Base-by-base conservation (phyloP, 768 basidiomycete species). In the Boletus edulis region DNA sequence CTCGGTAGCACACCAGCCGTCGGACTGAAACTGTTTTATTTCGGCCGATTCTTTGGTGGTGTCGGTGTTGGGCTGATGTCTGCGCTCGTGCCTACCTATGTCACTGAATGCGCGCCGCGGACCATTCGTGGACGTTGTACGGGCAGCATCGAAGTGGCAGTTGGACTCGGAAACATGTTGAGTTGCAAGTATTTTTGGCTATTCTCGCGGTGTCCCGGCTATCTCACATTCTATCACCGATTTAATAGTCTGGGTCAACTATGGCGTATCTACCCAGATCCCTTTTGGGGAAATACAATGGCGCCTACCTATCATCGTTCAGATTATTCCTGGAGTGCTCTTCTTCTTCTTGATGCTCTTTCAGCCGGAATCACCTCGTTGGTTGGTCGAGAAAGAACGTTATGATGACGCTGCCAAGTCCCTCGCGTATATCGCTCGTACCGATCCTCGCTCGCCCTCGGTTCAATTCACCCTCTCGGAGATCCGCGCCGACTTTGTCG, bases 21-120 rank as follows among this genome's bases (percentile, higher is more conserved):
- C 3, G 71, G 66, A 15, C 59, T 74, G n/a, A 44, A 67, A 20
- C 17, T 73, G 3, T 57, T 73, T 10, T 73, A 67, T 51, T 62
- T 73, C 46, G 60, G 68, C 47, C 75, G 79, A 10, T 81, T 81
- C 70, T 58, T 83, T 0, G 70, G 75, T 6, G 83, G 81, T 17
- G 64, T 81, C 34, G 81, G 81, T 3, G 71, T 79, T 7, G 76
- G 78, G 27, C 41, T 74, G 35, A 66, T 73, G 59, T 61, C 68
- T 3, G 72, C 71, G 0, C 45, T 75, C 20, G 70, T 72, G 20
- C 75, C 75, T 2, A 65, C 70, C 0, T 75, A 75, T 24, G 67
- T 74, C 3, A 69, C 74, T 3, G 74, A 76, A 62, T 73, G 67
- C 51, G 68, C 70, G 4, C 75, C 75, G 10, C 63, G 65, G 49